phyloP scores from a whole-genome alignment of 257 asterid species.

The Petunia axillaris region DNA sequence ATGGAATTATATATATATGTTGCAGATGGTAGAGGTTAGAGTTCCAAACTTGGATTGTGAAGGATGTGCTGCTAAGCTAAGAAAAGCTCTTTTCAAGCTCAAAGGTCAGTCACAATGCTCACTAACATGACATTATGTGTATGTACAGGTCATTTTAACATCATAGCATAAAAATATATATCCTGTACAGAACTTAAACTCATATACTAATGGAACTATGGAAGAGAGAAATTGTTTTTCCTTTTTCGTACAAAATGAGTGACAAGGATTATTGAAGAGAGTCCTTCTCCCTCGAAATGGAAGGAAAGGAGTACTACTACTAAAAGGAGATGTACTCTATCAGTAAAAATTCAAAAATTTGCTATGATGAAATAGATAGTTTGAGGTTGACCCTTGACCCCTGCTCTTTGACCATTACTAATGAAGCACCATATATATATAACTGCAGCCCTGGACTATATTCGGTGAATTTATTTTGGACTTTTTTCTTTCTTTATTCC shows the following conservation, averaged over 20 bases:
- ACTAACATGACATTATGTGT: neutral
- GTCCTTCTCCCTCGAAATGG: neutral
- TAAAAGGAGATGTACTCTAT: neutral
- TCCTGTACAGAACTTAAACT: too few relatives aligned
- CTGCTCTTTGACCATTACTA: too few relatives aligned
- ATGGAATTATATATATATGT: neutral
- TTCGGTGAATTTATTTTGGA: too few relatives aligned
- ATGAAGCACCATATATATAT: too few relatives aligned
- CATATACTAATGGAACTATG: too few relatives aligned
- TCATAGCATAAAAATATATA: too few relatives aligned
- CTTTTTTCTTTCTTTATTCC: too few relatives aligned
- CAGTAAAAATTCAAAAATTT: too few relatives aligned
- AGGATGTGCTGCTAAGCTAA: slow-evolving; percentile 72
- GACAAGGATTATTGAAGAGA: neutral
- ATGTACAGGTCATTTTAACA: too few relatives aligned
- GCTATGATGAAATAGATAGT: too few relatives aligned
- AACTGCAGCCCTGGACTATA: too few relatives aligned
- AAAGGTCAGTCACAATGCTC: slow-evolving; percentile 48
- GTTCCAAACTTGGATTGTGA: slow-evolving; percentile 88
- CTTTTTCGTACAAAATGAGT: neutral
- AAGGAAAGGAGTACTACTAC: neutral
- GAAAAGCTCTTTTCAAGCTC: slow-evolving; percentile 68
- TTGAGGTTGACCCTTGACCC: too few relatives aligned
- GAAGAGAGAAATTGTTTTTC: neutral
- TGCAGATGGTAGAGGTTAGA: slow-evolving; percentile 71